Evolutionary conservation across 169 alveolate species (phyloP), one percentile per base, ranked within the genome.

Genomic region (Babesia bigemina): DNA sequence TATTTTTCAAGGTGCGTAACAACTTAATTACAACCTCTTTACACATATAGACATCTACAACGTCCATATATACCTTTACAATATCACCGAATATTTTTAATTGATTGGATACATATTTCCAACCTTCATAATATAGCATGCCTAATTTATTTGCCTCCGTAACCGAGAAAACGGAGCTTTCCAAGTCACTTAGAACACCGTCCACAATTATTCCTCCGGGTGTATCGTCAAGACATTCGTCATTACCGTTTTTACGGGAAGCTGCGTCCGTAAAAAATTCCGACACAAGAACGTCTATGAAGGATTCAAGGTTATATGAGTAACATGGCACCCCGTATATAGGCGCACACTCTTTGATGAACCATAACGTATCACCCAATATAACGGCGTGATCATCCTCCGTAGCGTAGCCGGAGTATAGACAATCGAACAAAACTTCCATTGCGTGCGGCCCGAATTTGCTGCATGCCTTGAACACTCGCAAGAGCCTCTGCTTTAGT

Each of bases 371-470:
- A 44, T 81, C 88, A 16, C 58, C 26, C n/a, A 81, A 22, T 13
- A 81, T 67, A 16, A 26, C 60, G 22, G 50, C n/a, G 16, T 71
- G 65, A 7, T 83, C 84, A n/a, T 74, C 83, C 22, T 59, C 36
- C 16, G 70, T 29, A 10, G 49, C 70, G 33, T 60, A 62, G 1
- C 74, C 86, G 24, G 86, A 73, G 58, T 73, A 83, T 0, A 83
- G 62, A 1, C 85, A 73, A 56, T 83, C 90, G 28, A 83, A 53
- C 55, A 83, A 16, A 2, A 67, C 62, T 62, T 83, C 90, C 81
- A 83, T 63, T 22, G 77, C 50, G 47, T 75, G 48, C 17, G 49
- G 36, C 50, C 84, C 85, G 70, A 83, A 47, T 47, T 47, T 44
- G 11, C 45, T 24, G 62, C 62, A 45, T 7, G 90, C 59, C 17